Conservation (phyloP, 2,329 filamentous ascomycete species). For the Blastomyces parvus region DNA sequence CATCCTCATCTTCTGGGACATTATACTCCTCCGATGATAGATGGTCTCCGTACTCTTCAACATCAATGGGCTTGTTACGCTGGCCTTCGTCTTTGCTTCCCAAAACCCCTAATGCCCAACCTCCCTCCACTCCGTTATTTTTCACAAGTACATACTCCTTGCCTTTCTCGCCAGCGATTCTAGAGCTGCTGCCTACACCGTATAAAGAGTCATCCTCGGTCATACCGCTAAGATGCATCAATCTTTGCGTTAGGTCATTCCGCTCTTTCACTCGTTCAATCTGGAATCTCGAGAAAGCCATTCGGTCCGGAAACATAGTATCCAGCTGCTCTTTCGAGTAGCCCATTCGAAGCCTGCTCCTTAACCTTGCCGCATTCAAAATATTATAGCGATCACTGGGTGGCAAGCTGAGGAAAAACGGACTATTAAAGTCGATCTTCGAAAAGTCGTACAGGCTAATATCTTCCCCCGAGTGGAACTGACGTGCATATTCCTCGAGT, state of each 20-base stretch:
- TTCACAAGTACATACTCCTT: conserved; percentile 94
- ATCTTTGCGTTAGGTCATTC: conserved; percentile 84
- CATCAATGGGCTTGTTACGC: conserved; percentile 80
- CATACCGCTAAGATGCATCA: conserved; percentile 94
- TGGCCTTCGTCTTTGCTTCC: conserved; percentile 71
- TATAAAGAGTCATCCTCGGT: conserved; percentile 63
- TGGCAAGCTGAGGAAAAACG: conserved; percentile 88
- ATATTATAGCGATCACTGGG: conserved; percentile 93
- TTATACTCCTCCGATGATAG: conserved; percentile 49
- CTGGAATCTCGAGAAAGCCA: conserved; percentile 95
- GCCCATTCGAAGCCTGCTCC: conserved; percentile 87
- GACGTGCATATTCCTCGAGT: conserved; percentile 82
- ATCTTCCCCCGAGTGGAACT: conserved; percentile 88
- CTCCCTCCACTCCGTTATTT: conserved; percentile 88
- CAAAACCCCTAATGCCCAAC: conserved; percentile 92
- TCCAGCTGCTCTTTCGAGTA: conserved; percentile 94
- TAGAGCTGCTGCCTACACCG: conserved; percentile 45
- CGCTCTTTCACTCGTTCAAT: conserved; percentile 88
- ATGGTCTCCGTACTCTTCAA: conserved; percentile 55
- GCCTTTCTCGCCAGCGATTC: conserved; percentile 62
- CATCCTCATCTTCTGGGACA: conserved; percentile 59
- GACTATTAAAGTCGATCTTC: conserved; percentile 94
- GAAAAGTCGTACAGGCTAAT: conserved; percentile 87
- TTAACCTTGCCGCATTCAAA: conserved; percentile 78
- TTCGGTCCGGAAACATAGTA: conserved; percentile 91